Base-by-base conservation (phyloP, 2,329 filamentous ascomycete genomes). In the Fusarium proliferatum region DNA sequence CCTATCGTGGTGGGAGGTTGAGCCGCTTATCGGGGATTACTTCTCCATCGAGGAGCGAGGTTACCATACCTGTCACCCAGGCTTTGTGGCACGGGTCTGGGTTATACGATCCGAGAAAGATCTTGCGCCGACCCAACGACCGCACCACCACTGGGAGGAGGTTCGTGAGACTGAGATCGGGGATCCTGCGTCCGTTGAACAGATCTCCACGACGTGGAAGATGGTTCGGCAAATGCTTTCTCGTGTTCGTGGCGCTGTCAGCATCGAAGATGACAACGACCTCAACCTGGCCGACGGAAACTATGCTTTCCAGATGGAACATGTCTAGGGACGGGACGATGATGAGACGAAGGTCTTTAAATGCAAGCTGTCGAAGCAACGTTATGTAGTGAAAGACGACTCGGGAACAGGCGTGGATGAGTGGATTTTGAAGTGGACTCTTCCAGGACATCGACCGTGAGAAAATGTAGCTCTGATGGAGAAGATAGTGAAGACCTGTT, bases 231-330 rank as follows among this genome's bases (percentile, higher is more conserved):
- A n/a, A 1, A 48, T 48, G 30, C 5, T 58, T 8, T 55, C 51
- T 8, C 19, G 26, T 17, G 51, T 26, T 17, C 28, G 28, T 16
- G 42, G 15, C n/a, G 21, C 7, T 0, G 9, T 19, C 5, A 10
- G 21, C 3, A n/a, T 34, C 10, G n/a, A 49, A 1, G 26, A 30
- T 0, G 45, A 48, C 1, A n/a, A 48, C 3, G 19, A 48, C 0
- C 0, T 3, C 0, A 48, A 48, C 26, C 26, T 48, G 0, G 45
- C 45, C 3, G 45, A 10, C 0, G 26, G 26, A 0, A 10, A 1
- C 2, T 55, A 55, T 19, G 6, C 9, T 12, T 21, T 55, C 2
- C 34, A 55, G 4, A 55, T 55, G 51, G 34, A 55, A 5, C 34
- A 23, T 2, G 11, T n/a, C 2, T 48, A 30, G 26, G 21, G 9